Evolutionary conservation across 2,329 filamentous ascomycete genomes (phyloP).

Genomic region (Penicillium griseofulvum): DNA sequence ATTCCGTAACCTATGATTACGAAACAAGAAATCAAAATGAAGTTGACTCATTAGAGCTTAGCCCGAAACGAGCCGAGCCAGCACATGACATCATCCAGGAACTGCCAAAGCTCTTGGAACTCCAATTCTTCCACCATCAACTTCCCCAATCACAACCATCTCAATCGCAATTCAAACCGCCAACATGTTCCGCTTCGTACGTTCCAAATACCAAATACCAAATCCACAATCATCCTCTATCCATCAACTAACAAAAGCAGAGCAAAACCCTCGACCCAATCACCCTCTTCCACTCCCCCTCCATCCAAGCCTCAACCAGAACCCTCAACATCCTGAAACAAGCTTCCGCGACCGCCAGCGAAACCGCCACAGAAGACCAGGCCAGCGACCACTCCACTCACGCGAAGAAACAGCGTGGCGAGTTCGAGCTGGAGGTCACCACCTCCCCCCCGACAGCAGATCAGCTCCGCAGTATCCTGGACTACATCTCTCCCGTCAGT

Average conservation of each 20-base stretch:
- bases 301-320: conserved; percentile 67
- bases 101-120: neutral
- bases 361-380: conserved; percentile 70
- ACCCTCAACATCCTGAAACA: conserved; percentile 78
- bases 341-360: conserved; percentile 65
- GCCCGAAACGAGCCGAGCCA: conserved; percentile 4
- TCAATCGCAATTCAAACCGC: neutral
- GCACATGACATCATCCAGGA: conserved; percentile 13
- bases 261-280: conserved; percentile 83
- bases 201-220: neutral
- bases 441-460: conserved; percentile 76
- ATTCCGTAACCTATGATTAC: too few relatives aligned
- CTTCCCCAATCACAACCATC: neutral
- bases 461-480: conserved; percentile 78
- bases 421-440: conserved; percentile 85
- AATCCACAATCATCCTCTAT: neutral
- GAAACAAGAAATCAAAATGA: neutral
- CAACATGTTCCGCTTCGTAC: conserved; percentile 31
- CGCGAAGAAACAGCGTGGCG: conserved; percentile 57
- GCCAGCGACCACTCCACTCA: conserved; percentile 65
- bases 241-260: conserved; percentile 42
- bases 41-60: neutral
- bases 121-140: neutral
- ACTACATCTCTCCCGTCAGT: conserved; percentile 58
- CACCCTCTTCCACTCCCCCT: conserved; percentile 91